Base-by-base conservation (phyloP, 2,329 filamentous ascomycete genomes). In the Xylaria sp. region DNA sequence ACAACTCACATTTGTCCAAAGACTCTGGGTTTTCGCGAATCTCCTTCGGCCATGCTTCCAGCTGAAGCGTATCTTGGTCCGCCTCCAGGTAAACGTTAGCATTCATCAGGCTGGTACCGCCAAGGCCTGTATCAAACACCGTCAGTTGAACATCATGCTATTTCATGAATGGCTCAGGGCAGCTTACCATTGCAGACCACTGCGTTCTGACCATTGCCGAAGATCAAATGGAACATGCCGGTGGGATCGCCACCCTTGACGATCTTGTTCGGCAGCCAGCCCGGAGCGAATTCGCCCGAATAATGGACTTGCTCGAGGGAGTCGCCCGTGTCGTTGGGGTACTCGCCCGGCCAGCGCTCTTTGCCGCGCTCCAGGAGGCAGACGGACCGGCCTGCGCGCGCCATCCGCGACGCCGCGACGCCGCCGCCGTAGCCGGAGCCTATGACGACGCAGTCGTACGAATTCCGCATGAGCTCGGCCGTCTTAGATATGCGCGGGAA, bases 361-460 rank as follows among this genome's bases (percentile, higher is more conserved):
- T 78, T 74, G 2, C 86, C 87, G 17, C 83, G 74, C 66, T 90
- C 87, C 1, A 90, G 74, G 17, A 90, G 69, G 55, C 85, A 88
- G 1, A 89, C 86, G 1, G 74, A 78, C 65, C 86, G 77, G 2
- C 76, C 80, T 1, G 80, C 80, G 49, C 86, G 78, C 2, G 85
- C 81, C 78, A 88, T 84, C 9, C 85, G 78, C 19, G 83, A 83
- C 0, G 86, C 86, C 2, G 86, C 86, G 18, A 89, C 81, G 20
- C 80, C 82, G 38, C 84, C 86, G 20, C 87, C 87, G 67, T 89
- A 90, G 1, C 87, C 87, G 8, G 85, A 88, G 1, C 87, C 86
- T 52, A 89, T 82, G 24, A 89, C 83, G 9, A 90, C 78, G 38
- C 81, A 81, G 69, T 89, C 86, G 61, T 90, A 89, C 6, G 72